Percentiles rank a stretch among this genome's conserved stretches.
Evolutionary conservation across 345 rosid species (phyloP).

Genomic region (sweet orange (Citrus sinensis)): DVS_A1.0 CM039168.1:28884501-28885000

Average conservation of each 20-base stretch:
- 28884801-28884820: not conserved
- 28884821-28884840: too few relatives aligned
- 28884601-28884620: not conserved
- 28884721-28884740: too few relatives aligned
- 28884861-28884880: too few relatives aligned
- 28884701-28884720: too few relatives aligned
- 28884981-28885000: slow-evolving; percentile 26
- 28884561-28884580: not conserved
- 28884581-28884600: not conserved
- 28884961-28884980: not conserved
- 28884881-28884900: too few relatives aligned
- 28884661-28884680: not conserved
- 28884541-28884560: not conserved
- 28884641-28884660: too few relatives aligned
- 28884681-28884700: not conserved
- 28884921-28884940: slow-evolving; percentile 7
- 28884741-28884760: not conserved
- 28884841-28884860: too few relatives aligned
- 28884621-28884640: not conserved
- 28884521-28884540: not conserved
- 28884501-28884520: not conserved
- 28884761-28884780: not conserved
- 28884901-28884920: not conserved
- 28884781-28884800: too few relatives aligned
- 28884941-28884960: not conserved